Base-by-base conservation (phyloP, 192 early-diverging fungal genomes). In the Lobosporangium transversale region DNA sequence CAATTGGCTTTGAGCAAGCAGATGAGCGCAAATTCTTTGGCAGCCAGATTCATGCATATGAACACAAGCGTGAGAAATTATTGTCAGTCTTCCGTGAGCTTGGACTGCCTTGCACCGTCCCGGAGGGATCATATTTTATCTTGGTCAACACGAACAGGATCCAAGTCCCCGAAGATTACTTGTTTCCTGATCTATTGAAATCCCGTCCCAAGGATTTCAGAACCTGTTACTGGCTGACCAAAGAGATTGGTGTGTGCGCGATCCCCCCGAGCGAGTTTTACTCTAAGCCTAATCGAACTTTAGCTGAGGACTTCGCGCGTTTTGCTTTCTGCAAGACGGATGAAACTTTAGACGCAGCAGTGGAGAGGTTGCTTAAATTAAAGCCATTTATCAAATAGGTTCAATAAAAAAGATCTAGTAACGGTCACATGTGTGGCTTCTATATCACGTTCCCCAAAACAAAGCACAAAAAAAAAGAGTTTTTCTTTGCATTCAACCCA, bases 321-420 rank as follows among this genome's bases (percentile, higher is more conserved):
- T 97, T 98, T 64, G 94, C 95, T 26, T 98, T 94, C 66, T 97
- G 95, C 84, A 98, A 98, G 82, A 93, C 89, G 6, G 89, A 91
- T 58, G 90, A 94, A 48, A 91, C 90, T 30, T 66, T 98, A 27
- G 87, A 94, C 9, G 84, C 86, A 9, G 95, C 93, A 31, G 91
- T 80, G 1, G 84, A 82, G 55, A 80, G 89, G 50, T 79, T 98
- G 33, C 76, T 84, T 52, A 85, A 83, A 42, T 67, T 94, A 35
- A 87, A 87, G 48, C 32, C 47, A 14, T 89, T 80, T 54, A 89
- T 88, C 45, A 64, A 79, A 43, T 66, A 76, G 36, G n/a, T n/a
- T n/a, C n/a, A n/a, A n/a, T n/a, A n/a, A n/a, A n/a, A n/a, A n/a
- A n/a, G n/a, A n/a, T n/a, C n/a, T n/a, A n/a, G n/a, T n/a, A n/a